Evolutionary conservation across 768 basidiomycete species (phyloP).

Genomic region (Aureoboletus auriporus): DNA sequence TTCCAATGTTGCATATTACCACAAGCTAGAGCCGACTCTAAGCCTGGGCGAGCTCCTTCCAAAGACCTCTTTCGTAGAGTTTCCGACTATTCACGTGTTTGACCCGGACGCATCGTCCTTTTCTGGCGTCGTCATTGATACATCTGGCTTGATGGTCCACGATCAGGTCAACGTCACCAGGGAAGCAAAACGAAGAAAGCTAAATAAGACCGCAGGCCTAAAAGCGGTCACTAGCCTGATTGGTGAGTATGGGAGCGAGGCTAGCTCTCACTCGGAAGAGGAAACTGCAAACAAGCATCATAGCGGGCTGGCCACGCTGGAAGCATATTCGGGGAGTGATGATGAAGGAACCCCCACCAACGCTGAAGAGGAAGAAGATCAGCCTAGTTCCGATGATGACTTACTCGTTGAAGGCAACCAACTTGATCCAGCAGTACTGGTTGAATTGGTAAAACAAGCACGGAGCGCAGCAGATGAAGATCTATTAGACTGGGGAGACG

Average conservation of each 20-base stretch:
- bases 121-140: slow-evolving; percentile 54
- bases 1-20: slow-evolving; percentile 40
- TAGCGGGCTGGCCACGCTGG: slow-evolving; percentile 20
- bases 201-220: slow-evolving; percentile 49
- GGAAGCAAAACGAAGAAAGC: slow-evolving; percentile 51
- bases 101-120: slow-evolving; percentile 52
- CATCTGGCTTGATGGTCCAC: slow-evolving; percentile 37
- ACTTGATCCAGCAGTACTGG: slow-evolving; percentile 16
- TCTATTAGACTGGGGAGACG: slow-evolving; percentile 29
- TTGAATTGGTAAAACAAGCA: slow-evolving; percentile 23
- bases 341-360: slow-evolving; percentile 1
- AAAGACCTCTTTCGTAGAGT: slow-evolving; percentile 74
- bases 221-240: slow-evolving; percentile 55
- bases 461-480: slow-evolving; percentile 26
- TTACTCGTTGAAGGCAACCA: slow-evolving; percentile 4
- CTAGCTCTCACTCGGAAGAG: slow-evolving; percentile 33
- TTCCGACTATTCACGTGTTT: slow-evolving; percentile 77
- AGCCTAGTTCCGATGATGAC: slow-evolving; percentile 15
- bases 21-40: slow-evolving; percentile 51
- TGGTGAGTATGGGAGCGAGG: slow-evolving; percentile 57
- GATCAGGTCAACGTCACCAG: slow-evolving; percentile 29
- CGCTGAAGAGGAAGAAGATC: slow-evolving; percentile 8
- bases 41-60: slow-evolving; percentile 47
- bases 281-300: slow-evolving; percentile 1
- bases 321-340: slow-evolving; percentile 22